Percentiles rank a stretch among this genome's conserved stretches.
Conservation (phyloP, 2,329 filamentous ascomycete species). For the Cordyceps cicadae region DNA sequence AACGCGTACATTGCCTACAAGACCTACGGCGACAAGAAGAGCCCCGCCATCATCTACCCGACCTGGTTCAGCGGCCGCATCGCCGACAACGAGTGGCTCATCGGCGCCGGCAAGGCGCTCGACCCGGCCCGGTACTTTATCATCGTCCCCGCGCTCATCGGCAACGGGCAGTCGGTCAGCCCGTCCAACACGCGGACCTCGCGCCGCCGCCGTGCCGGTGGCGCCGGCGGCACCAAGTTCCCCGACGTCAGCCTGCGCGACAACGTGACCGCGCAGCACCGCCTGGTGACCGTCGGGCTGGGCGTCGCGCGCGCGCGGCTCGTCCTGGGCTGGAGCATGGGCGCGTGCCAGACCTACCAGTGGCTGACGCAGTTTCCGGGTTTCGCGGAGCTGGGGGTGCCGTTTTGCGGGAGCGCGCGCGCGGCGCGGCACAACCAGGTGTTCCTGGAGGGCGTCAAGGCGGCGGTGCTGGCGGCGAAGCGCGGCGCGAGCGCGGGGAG, state of each 20-base stretch:
- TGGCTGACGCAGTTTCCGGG: constrained; percentile 41
- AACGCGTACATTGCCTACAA: constrained; percentile 68
- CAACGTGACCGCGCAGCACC: constrained; percentile 42
- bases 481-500: constrained; percentile 43
- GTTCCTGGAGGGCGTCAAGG: constrained; percentile 46
- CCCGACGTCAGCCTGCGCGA: constrained; percentile 39
- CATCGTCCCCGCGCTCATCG: constrained; percentile 42
- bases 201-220: too few species aligned
- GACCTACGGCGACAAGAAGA: constrained; percentile 56
- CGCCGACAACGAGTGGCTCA: constrained; percentile 66
- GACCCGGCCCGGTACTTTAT: constrained; percentile 46
- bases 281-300: constrained; percentile 32
- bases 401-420: constrained; percentile 41
- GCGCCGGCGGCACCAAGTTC: constrained; percentile 31
- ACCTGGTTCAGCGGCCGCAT: constrained; percentile 61
- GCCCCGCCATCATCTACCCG: constrained; percentile 65
- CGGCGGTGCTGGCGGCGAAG: constrained; percentile 35
- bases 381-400: constrained; percentile 37
- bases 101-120: constrained; percentile 56
- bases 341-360: constrained; percentile 45
- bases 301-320: constrained; percentile 34
- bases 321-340: constrained; percentile 50
- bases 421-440: constrained; percentile 45
- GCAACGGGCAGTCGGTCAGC: constrained; percentile 45
- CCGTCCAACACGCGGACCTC: constrained; percentile 47